These are phyloP conservation scores for Naganishia sp. DNA, from an alignment of 1,284 basidiomycete genomes.

Conservation along the genomic window DNA sequence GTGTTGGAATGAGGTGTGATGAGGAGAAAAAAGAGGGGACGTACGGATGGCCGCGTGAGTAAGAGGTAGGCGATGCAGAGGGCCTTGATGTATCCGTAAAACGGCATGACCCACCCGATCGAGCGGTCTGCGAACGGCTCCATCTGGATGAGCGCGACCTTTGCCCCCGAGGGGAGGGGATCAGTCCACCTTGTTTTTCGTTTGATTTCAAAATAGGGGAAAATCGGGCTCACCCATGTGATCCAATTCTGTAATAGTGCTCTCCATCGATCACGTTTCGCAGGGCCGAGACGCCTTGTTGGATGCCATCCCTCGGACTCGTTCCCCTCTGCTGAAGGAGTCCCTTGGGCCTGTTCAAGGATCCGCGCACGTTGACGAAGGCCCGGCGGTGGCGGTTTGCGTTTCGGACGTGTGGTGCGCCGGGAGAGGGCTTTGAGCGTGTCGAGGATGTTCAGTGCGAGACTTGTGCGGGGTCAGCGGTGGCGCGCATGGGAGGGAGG, in stretches of 20 bases:
- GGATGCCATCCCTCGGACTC: conserved; percentile 13
- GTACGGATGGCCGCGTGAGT: conserved; percentile 22
- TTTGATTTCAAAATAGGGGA: background rate
- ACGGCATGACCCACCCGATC: conserved; percentile 12
- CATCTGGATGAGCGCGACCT: conserved; percentile 5
- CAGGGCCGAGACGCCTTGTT: background rate
- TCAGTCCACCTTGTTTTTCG: background rate
- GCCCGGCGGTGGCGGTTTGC: background rate
- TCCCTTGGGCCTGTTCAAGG: background rate
- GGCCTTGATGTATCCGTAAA: conserved; percentile 14
- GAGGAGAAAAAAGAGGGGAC: background rate
- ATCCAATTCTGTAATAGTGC: conserved; percentile 23
- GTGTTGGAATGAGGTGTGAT: background rate
- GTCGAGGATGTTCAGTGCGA: conserved; percentile 19
- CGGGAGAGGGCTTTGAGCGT: conserved; percentile 15
- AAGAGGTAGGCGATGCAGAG: conserved; percentile 14
- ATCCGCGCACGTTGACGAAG: background rate
- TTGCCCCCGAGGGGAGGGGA: background rate
- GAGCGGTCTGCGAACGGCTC: conserved; percentile 11
- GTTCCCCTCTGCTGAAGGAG: too few relatives aligned
- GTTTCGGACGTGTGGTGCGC: background rate
- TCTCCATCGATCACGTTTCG: conserved; percentile 16
- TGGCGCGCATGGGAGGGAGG: too few relatives aligned
- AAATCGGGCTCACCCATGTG: conserved; percentile 14
- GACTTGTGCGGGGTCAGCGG: background rate